Conservation (phyloP, 2,329 filamentous ascomycete genomes). For the Thelonectria olida region DNA sequence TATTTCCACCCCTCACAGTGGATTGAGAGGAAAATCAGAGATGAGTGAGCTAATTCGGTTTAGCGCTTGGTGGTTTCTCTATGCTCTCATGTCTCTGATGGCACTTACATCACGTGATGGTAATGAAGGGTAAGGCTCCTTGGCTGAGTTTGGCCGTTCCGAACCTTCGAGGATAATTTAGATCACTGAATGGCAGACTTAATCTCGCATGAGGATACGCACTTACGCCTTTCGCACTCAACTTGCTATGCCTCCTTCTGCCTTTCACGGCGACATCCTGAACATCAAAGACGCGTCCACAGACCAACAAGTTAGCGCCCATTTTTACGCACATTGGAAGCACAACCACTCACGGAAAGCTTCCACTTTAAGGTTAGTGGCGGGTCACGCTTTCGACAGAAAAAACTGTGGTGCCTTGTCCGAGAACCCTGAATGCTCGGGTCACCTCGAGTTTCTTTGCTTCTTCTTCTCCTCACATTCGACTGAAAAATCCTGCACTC, state of each 20-base stretch:
- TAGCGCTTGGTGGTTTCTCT: slow-evolving; percentile 19
- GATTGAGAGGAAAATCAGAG: slow-evolving; percentile 34
- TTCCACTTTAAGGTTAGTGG: slow-evolving; percentile 25
- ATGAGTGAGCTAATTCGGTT: slow-evolving; percentile 19
- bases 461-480: slow-evolving; percentile 29
- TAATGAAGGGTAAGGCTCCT: background rate
- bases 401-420: slow-evolving; percentile 27
- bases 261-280: no score
- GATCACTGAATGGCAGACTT: no score
- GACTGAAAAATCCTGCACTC: slow-evolving; percentile 24
- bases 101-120: background rate
- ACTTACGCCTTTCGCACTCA: no score
- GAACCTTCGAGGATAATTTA: no score
- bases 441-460: slow-evolving; percentile 33
- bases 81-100: no score
- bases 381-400: slow-evolving; percentile 34
- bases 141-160: background rate
- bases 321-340: slow-evolving; percentile 17
- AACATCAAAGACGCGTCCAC: background rate
- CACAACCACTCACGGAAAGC: no score
- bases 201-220: no score
- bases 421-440: slow-evolving; percentile 31
- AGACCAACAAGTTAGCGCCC: background rate
- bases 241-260: no score
- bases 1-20: slow-evolving; percentile 24